phyloP scores from a whole-genome alignment of 208 protist species.

The Leishmania turanica region DNA sequence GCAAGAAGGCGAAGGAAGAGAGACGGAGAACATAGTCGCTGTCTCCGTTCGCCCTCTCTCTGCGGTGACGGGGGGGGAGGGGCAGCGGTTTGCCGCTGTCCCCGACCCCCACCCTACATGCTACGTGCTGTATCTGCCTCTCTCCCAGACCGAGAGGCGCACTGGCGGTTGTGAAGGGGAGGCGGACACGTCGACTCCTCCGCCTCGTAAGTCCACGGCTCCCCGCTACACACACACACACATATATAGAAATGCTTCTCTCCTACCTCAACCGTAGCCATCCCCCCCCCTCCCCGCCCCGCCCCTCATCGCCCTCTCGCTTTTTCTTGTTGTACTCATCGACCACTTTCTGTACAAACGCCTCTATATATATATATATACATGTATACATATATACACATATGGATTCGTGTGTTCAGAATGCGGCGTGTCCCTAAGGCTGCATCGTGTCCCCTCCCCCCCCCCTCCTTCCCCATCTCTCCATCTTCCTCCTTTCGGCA shows the following conservation, averaged over 20 bases:
- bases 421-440: not conserved
- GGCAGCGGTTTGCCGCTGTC: not conserved
- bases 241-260: not conserved
- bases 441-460: not conserved
- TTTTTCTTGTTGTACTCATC: not conserved
- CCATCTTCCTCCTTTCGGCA: not conserved
- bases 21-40: not conserved
- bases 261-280: not conserved
- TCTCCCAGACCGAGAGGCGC: not conserved
- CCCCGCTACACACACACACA: not conserved
- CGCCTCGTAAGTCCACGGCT: not conserved
- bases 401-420: not conserved
- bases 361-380: not conserved
- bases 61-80: not conserved
- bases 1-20: not conserved
- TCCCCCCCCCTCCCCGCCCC: not conserved
- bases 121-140: not conserved
- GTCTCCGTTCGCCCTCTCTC: not conserved
- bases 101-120: not conserved
- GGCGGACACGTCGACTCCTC: too few species aligned
- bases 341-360: not conserved
- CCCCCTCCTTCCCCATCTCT: not conserved
- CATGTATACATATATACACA: not conserved
- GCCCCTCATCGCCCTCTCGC: not conserved
- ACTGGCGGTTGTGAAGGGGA: not conserved